A percentile compares a stretch with the other conserved stretches of the same genome.
These are phyloP conservation scores for Lachnellula arida DNA, from an alignment of 2,329 filamentous ascomycete species.

Conservation along the genomic window DNA sequence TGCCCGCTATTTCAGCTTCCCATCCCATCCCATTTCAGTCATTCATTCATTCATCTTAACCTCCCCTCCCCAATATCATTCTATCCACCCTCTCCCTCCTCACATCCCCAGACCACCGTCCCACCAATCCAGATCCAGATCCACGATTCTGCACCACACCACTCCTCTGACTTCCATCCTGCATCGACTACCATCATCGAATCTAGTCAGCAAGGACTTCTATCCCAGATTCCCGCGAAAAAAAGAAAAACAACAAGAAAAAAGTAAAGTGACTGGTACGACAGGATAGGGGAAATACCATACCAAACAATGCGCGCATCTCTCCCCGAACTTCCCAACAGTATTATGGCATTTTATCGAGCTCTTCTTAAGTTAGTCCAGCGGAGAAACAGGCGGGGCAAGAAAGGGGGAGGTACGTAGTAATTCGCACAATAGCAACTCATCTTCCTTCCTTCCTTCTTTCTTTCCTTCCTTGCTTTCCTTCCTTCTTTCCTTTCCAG, in stretches of 20 bases:
- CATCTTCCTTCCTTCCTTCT: slow-evolving; percentile 14
- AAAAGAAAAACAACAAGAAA: background rate
- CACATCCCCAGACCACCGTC: background rate
- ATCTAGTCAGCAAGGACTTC: background rate
- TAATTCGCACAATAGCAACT: slow-evolving; percentile 37
- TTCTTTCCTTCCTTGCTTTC: too few species aligned
- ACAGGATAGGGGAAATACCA: slow-evolving; percentile 3
- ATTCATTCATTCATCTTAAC: background rate
- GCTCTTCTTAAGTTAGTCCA: too few species aligned
- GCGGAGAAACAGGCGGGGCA: too few species aligned
- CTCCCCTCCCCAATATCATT: background rate
- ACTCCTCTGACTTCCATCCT: background rate
- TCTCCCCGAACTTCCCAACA: slow-evolving; percentile 35
- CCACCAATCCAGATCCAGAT: background rate
- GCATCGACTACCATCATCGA: background rate
- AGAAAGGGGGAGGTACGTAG: too few species aligned
- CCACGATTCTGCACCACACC: background rate
- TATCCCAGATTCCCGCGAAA: background rate
- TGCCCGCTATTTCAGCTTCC: background rate
- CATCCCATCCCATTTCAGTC: too few species aligned
- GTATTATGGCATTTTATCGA: slow-evolving; percentile 36
- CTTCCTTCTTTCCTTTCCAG: too few species aligned
- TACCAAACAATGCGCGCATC: slow-evolving; percentile 36
- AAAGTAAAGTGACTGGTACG: background rate
- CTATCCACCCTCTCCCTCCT: background rate